Evolutionary conservation across 177 flowering plant genomes (phyloP).

Genomic region (Vitis hybrid): DNA sequence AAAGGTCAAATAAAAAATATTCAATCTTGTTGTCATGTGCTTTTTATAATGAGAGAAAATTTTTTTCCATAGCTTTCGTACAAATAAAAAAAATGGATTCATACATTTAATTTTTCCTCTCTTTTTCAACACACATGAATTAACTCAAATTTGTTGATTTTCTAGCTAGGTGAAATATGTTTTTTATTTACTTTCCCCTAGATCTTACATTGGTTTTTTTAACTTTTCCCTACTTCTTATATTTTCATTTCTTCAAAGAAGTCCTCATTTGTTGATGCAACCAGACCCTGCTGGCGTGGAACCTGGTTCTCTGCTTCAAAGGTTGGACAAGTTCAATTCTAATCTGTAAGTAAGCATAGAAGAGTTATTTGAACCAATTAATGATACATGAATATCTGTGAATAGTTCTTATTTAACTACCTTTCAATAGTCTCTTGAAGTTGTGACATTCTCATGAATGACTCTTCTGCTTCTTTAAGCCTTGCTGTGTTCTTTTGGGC

Average conservation of each 20-base stretch:
- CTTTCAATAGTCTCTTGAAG: constrained; percentile 75
- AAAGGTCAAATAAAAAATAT: too few relatives aligned
- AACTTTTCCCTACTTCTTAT: constrained; percentile 30
- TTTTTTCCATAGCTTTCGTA: too few relatives aligned
- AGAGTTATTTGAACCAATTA: constrained; percentile 6
- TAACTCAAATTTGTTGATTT: too few relatives aligned
- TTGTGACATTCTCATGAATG: constrained; percentile 42
- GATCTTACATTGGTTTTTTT: too few relatives aligned
- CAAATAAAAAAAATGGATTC: too few relatives aligned
- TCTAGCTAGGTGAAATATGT: too few relatives aligned
- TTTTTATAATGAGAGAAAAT: too few relatives aligned
- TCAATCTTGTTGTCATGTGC: too few relatives aligned
- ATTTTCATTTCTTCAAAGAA: constrained; percentile 55
- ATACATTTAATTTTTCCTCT: too few relatives aligned
- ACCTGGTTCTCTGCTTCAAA: constrained; percentile 88
- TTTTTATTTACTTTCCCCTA: background rate
- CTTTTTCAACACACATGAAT: too few relatives aligned
- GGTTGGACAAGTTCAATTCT: constrained; percentile 63
- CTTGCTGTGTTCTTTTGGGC: constrained; percentile 51
- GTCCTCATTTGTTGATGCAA: constrained; percentile 51
- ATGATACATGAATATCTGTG: background rate
- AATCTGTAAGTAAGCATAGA: constrained; percentile 42
- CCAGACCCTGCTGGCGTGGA: constrained; percentile 81
- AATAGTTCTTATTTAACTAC: constrained; percentile 24
- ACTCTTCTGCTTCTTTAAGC: constrained; percentile 55